Conservation (phyloP, 1,139 yeast species). For the Protomyces lactucae-debilis region DNA sequence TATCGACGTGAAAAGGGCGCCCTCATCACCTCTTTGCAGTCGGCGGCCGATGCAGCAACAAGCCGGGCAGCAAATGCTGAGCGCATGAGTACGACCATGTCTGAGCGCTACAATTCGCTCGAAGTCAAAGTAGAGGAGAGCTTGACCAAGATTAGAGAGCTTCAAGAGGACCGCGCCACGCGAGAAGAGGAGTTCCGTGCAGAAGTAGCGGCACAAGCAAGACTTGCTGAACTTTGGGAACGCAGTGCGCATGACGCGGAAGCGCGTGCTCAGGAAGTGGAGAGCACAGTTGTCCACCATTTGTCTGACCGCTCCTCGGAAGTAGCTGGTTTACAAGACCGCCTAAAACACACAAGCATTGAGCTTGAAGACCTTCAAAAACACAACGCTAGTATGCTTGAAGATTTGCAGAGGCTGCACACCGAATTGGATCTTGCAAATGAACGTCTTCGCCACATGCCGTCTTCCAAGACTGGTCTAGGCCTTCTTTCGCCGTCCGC, state of each 20-base stretch:
- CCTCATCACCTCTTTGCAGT: conserved; percentile 37
- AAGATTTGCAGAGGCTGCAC: conserved; percentile 32
- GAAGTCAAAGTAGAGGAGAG: conserved; percentile 43
- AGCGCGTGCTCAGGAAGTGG: conserved; percentile 43
- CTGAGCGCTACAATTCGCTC: conserved; percentile 41
- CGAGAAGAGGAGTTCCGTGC: conserved; percentile 54
- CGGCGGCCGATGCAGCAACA: conserved; percentile 41
- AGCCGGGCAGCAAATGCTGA: conserved; percentile 29
- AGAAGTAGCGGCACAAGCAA: conserved; percentile 62
- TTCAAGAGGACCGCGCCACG: conserved; percentile 48
- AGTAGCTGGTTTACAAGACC: conserved; percentile 37
- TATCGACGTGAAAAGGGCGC: conserved; percentile 42
- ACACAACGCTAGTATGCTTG: conserved; percentile 38
- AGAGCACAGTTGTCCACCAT: conserved; percentile 44
- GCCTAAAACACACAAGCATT: conserved; percentile 36
- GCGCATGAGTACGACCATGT: conserved; percentile 35
- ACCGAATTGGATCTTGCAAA: conserved; percentile 27
- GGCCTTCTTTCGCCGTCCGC: conserved; percentile 46
- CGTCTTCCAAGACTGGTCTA: conserved; percentile 27
- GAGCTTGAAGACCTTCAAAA: conserved; percentile 36
- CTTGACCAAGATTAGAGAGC: conserved; percentile 44
- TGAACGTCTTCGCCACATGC: conserved; percentile 24
- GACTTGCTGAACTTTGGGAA: conserved; percentile 57
- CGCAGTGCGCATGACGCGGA: conserved; percentile 41
- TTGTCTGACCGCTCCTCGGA: conserved; percentile 38